Evolutionary conservation across 2,329 filamentous ascomycete species (phyloP).

Genomic region (Chalaropsis ovoidea): DNA sequence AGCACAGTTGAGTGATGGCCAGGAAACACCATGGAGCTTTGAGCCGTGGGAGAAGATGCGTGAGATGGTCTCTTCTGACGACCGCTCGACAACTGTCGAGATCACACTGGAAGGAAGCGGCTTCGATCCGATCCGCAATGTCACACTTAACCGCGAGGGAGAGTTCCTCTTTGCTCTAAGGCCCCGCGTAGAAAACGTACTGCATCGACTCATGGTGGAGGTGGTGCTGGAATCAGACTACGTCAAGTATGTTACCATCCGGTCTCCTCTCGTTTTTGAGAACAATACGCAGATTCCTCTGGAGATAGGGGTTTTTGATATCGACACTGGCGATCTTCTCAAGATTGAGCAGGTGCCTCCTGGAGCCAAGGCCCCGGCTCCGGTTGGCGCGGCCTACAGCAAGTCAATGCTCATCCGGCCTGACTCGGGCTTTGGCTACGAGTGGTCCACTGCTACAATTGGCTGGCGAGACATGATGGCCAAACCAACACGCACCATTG

Average conservation of each 20-base stretch:
- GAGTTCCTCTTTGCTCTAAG: constrained; percentile 82
- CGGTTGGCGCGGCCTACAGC: constrained; percentile 82
- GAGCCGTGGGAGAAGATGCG: constrained; percentile 95
- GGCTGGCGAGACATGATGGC: constrained; percentile 90
- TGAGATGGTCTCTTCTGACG: constrained; percentile 80
- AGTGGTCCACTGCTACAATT: constrained; percentile 80
- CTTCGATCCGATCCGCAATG: constrained; percentile 80
- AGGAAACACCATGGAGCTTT: constrained; percentile 91
- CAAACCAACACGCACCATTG: constrained; percentile 72
- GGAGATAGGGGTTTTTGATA: constrained; percentile 83
- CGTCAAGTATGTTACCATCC: constrained; percentile 93
- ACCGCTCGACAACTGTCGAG: constrained; percentile 65
- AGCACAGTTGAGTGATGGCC: constrained; percentile 71
- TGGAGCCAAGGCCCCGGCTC: constrained; percentile 78
- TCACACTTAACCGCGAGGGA: constrained; percentile 87
- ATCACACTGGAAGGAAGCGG: constrained; percentile 84
- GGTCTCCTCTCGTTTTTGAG: constrained; percentile 83
- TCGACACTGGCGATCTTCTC: constrained; percentile 74
- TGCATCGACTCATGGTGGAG: constrained; percentile 86
- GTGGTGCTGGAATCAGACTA: constrained; percentile 87
- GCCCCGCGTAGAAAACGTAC: constrained; percentile 72
- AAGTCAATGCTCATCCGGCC: constrained; percentile 82
- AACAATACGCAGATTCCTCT: constrained; percentile 96
- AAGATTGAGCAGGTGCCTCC: constrained; percentile 98
- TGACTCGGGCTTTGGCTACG: constrained; percentile 91